Conservation (phyloP, 2,329 filamentous ascomycete genomes). For the Fusarium liriodendri region DNA sequence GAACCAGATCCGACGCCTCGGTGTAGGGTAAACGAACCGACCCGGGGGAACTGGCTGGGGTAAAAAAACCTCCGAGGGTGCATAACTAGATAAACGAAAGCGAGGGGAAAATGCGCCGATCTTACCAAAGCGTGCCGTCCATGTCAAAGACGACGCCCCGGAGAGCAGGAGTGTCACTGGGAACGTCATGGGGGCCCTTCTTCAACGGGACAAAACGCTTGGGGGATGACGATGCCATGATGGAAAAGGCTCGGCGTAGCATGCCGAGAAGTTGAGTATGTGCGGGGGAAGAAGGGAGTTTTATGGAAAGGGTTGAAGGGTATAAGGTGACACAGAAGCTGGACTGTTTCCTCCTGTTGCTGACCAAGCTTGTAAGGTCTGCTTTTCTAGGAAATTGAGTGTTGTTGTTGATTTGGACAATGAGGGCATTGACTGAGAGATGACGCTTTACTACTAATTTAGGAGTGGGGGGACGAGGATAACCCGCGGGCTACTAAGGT, state of each 20-base stretch:
- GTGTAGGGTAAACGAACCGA: constrained; percentile 21
- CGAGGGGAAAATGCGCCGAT: constrained; percentile 31
- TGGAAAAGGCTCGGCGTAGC: constrained; percentile 50
- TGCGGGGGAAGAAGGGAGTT: not conserved
- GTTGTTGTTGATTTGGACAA: constrained; percentile 9
- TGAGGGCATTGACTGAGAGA: constrained; percentile 31
- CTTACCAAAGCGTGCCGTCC: constrained; percentile 92
- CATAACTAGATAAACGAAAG: not conserved
- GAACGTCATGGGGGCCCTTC: constrained; percentile 44
- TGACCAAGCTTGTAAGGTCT: not conserved
- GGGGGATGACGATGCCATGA: constrained; percentile 55
- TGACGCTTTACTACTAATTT: constrained; percentile 24
- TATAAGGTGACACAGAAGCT: not conserved
- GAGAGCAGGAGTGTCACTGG: constrained; percentile 57
- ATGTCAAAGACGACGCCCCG: constrained; percentile 87
- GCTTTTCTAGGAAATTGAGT: not conserved
- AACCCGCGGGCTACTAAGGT: constrained; percentile 13
- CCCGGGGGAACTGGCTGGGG: not conserved
- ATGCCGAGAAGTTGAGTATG: constrained; percentile 7
- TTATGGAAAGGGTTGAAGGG: not conserved
- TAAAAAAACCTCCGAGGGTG: not conserved
- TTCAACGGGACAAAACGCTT: constrained; percentile 69
- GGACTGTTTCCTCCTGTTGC: not conserved
- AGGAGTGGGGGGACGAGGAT: constrained; percentile 26
- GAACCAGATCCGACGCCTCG: not conserved